phyloP scores from a whole-genome alignment of 2,329 filamentous ascomycete species.

The Aureobasidium sp. region DNA sequence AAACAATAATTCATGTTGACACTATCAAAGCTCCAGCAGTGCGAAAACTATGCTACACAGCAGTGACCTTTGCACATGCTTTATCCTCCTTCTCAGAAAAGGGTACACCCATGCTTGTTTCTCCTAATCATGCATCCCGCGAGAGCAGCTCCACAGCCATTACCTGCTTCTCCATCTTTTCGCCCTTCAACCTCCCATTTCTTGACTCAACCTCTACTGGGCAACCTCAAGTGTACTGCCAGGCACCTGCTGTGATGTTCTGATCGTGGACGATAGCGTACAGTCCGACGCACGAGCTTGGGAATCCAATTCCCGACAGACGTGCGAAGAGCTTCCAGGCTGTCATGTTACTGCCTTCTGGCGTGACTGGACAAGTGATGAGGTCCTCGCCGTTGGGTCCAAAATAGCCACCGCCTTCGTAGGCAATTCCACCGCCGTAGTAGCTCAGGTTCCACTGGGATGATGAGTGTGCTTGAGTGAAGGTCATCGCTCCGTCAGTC shows the following conservation, averaged over 20 bases:
- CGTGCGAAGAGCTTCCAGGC: slow-evolving; percentile 18
- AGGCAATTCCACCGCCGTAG: slow-evolving; percentile 16
- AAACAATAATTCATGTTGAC: background rate
- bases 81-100: background rate
- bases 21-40: slow-evolving; percentile 8
- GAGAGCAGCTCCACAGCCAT: background rate
- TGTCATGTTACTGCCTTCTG: slow-evolving; percentile 5
- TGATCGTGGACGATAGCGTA: slow-evolving; percentile 10
- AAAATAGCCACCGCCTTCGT: slow-evolving; percentile 19
- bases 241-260: slow-evolving; percentile 16
- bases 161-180: background rate
- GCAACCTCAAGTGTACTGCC: slow-evolving; percentile 18
- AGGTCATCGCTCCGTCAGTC: slow-evolving; percentile 19
- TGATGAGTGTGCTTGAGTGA: slow-evolving; percentile 20
- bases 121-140: background rate
- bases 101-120: background rate
- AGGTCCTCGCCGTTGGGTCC: slow-evolving; percentile 17
- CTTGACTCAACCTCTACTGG: background rate
- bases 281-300: slow-evolving; percentile 15
- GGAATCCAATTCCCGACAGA: slow-evolving; percentile 13
- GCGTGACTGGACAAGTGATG: slow-evolving; percentile 19
- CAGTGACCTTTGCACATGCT: background rate
- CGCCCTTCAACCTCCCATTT: background rate
- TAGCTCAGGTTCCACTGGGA: slow-evolving; percentile 15
- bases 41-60: background rate